A percentile compares a stretch with the other conserved stretches of the same genome.
Evolutionary conservation across 2,329 filamentous ascomycete species (phyloP).

Genomic region (Nectriaceae sp.): DNA sequence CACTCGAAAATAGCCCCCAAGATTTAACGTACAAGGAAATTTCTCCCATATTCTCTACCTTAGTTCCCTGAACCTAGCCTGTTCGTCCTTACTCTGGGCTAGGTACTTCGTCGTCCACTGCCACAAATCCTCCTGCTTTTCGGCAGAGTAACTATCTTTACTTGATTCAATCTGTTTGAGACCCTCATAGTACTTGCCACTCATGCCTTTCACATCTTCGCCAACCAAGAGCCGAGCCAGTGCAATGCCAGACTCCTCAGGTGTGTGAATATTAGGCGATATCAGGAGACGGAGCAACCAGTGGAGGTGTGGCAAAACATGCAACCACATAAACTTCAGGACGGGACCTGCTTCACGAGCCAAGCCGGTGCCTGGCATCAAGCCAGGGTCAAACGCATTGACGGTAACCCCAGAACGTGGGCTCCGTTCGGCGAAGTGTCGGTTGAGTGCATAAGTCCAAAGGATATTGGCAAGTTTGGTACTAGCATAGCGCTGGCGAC

Average conservation of each 20-base stretch:
- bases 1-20: too few relatives aligned
- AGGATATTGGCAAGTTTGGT: constrained; percentile 8
- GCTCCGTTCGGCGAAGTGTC: not conserved
- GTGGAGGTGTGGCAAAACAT: not conserved
- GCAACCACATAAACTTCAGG: constrained; percentile 1
- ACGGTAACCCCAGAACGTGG: not conserved
- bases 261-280: constrained; percentile 4
- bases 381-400: constrained; percentile 7
- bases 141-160: constrained; percentile 4
- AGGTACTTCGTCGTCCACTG: constrained; percentile 7
- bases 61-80: not conserved
- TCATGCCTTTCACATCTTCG: constrained; percentile 1
- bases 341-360: not conserved
- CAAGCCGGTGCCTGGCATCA: constrained; percentile 9
- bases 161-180: constrained; percentile 7
- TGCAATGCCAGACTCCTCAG: constrained; percentile 2
- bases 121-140: constrained; percentile 13
- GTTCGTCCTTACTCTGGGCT: not conserved
- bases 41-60: too few relatives aligned
- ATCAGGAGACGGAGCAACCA: constrained; percentile 1
- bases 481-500: constrained; percentile 3
- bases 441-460: constrained; percentile 3
- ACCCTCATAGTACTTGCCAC: constrained; percentile 8
- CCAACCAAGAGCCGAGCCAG: constrained; percentile 3
- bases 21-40: too few relatives aligned